Conservation (phyloP, 2,329 filamentous ascomycete genomes). For the Pseudocercospora crystallina region DNA sequence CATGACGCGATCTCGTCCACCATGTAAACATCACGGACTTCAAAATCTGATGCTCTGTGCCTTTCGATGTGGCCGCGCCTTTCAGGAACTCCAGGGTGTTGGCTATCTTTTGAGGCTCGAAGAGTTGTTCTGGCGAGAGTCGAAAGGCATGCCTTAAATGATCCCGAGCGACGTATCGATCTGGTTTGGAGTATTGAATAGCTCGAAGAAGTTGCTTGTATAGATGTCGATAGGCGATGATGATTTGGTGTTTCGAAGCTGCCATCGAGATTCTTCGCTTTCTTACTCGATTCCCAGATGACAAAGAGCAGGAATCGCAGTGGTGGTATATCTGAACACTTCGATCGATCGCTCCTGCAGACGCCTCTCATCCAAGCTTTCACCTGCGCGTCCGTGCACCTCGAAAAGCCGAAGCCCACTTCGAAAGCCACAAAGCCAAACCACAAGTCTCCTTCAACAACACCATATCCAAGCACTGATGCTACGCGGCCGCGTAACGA, state of each 20-base stretch:
- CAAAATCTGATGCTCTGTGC: conserved; percentile 70
- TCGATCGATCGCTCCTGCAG: too few species aligned
- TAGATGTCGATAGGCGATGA: conserved; percentile 61
- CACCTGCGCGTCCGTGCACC: too few species aligned
- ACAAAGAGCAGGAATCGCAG: not conserved
- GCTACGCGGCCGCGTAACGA: conserved; percentile 14
- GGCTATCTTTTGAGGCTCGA: conserved; percentile 55
- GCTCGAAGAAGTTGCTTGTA: conserved; percentile 68
- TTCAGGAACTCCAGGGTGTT: conserved; percentile 71
- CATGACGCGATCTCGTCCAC: conserved; percentile 1
- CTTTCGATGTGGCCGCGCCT: conserved; percentile 61
- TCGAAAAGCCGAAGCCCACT: not conserved
- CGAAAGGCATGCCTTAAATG: conserved; percentile 59
- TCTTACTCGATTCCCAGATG: too few species aligned
- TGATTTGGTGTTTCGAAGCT: conserved; percentile 14
- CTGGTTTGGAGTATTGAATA: conserved; percentile 69
- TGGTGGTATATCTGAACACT: not conserved
- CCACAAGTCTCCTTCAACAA: not conserved
- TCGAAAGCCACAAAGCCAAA: conserved; percentile 8
- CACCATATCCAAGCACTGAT: conserved; percentile 6
- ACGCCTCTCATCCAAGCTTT: too few species aligned
- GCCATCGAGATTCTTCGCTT: conserved; percentile 6
- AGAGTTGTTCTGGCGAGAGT: conserved; percentile 44
- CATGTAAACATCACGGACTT: conserved; percentile 59
- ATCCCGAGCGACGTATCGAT: conserved; percentile 60